Evolutionary conservation across 2,329 filamentous ascomycete species (phyloP).

Genomic region (Claviceps sp.): DNA sequence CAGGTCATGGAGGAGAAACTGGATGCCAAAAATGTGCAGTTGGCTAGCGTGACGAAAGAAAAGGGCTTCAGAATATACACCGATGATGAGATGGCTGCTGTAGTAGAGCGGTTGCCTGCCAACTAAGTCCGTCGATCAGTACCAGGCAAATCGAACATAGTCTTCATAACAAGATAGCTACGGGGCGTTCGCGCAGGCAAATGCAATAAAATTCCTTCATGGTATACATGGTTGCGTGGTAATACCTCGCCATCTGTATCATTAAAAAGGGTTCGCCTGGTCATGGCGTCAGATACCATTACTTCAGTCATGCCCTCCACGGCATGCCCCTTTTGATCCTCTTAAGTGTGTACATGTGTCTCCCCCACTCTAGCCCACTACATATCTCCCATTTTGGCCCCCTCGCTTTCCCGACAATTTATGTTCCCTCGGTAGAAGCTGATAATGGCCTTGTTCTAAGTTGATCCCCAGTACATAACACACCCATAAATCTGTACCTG

Average conservation of each 20-base stretch:
- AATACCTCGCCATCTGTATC: slow-evolving; percentile 12
- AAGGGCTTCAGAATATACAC: slow-evolving; percentile 98
- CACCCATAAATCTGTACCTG: too few relatives aligned
- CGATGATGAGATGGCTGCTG: slow-evolving; percentile 90
- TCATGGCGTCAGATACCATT: slow-evolving; percentile 7
- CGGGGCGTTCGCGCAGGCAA: not conserved
- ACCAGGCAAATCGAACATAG: not conserved
- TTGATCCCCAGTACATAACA: not conserved
- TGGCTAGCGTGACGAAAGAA: slow-evolving; percentile 95
- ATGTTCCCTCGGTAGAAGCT: not conserved
- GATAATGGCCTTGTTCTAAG: not conserved
- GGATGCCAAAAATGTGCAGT: slow-evolving; percentile 94
- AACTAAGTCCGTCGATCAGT: slow-evolving; percentile 31
- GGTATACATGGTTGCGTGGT: not conserved
- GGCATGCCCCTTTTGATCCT: not conserved
- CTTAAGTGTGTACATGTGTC: not conserved
- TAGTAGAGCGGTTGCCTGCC: slow-evolving; percentile 69
- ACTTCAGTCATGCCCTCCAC: not conserved
- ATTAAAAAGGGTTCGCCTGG: slow-evolving; percentile 14
- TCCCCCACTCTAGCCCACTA: not conserved
- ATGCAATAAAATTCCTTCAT: not conserved
- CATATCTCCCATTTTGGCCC: too few relatives aligned
- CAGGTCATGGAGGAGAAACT: slow-evolving; percentile 99
- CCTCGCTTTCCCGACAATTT: not conserved
- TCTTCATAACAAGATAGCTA: slow-evolving; percentile 8